Conservation (phyloP, 176 grass and related monocot species). For the Musa troglodytarum region DNA sequence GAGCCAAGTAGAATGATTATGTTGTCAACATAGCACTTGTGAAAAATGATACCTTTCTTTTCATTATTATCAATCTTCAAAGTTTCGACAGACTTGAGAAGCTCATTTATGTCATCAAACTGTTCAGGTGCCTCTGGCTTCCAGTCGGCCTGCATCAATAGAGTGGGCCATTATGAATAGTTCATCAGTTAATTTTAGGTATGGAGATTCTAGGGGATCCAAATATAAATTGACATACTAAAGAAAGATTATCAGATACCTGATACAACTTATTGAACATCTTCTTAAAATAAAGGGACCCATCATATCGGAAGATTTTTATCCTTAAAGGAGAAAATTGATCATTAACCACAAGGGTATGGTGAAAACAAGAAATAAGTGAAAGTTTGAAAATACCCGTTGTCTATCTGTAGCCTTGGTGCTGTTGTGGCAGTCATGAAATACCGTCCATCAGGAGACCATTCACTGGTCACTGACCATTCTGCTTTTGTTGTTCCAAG, state of each 20-base stretch:
- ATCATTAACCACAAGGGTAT: background rate
- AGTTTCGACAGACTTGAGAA: conserved; percentile 46
- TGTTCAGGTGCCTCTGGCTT: conserved; percentile 79
- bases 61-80: conserved; percentile 79
- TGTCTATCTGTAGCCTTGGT: conserved; percentile 91
- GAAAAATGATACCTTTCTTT: conserved; percentile 53
- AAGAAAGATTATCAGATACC: conserved; percentile 27
- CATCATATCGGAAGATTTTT: conserved; percentile 79
- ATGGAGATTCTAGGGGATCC: background rate
- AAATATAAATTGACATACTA: background rate
- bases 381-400: conserved; percentile 45
- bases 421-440: conserved; percentile 97
- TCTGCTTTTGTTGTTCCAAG: conserved; percentile 79
- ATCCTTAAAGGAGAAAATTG: conserved; percentile 41
- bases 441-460: conserved; percentile 78
- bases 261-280: conserved; percentile 92
- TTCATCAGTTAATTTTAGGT: background rate
- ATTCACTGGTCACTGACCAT: conserved; percentile 91
- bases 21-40: conserved; percentile 18
- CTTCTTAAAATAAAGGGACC: conserved; percentile 79
- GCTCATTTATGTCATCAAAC: conserved; percentile 72
- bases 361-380: background rate
- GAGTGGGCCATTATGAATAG: background rate
- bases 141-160: conserved; percentile 60
- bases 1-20: conserved; percentile 17